A percentile compares a stretch with the other conserved stretches of the same genome.
phyloP scores from a whole-genome alignment of 2,329 filamentous ascomycete species.

The Botrytis cinerea region DNA sequence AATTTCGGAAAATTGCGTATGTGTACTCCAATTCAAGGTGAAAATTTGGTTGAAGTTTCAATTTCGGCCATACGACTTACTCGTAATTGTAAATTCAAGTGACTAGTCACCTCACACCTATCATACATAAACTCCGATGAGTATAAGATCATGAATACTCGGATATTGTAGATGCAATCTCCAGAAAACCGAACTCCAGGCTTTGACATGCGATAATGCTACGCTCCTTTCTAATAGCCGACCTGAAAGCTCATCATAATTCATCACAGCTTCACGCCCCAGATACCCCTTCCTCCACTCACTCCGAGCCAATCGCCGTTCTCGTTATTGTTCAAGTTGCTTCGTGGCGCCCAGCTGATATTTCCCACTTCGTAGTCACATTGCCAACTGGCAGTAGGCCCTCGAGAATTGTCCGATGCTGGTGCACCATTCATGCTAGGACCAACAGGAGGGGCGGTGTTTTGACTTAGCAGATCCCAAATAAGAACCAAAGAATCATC shows the following conservation, averaged over 20 bases:
- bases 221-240: constrained; percentile 29
- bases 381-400: constrained; percentile 75
- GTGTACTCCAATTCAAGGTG: background rate
- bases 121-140: constrained; percentile 30
- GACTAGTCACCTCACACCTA: constrained; percentile 20
- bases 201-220: constrained; percentile 31
- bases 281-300: constrained; percentile 76
- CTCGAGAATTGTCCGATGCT: constrained; percentile 59
- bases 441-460: constrained; percentile 38
- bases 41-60: background rate
- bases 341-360: constrained; percentile 79
- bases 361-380: constrained; percentile 88
- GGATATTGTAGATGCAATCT: constrained; percentile 33
- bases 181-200: constrained; percentile 33
- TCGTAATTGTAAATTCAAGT: background rate
- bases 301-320: constrained; percentile 83
- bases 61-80: constrained; percentile 16
- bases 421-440: constrained; percentile 52
- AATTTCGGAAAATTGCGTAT: background rate
- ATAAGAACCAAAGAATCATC: constrained; percentile 91
- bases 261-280: constrained; percentile 55
- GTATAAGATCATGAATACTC: constrained; percentile 29
- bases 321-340: constrained; percentile 60
- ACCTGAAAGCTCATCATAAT: constrained; percentile 27
- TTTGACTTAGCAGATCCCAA: constrained; percentile 82